Base-by-base conservation (phyloP, 257 asterid species). In the Henckelia pumila region DNA sequence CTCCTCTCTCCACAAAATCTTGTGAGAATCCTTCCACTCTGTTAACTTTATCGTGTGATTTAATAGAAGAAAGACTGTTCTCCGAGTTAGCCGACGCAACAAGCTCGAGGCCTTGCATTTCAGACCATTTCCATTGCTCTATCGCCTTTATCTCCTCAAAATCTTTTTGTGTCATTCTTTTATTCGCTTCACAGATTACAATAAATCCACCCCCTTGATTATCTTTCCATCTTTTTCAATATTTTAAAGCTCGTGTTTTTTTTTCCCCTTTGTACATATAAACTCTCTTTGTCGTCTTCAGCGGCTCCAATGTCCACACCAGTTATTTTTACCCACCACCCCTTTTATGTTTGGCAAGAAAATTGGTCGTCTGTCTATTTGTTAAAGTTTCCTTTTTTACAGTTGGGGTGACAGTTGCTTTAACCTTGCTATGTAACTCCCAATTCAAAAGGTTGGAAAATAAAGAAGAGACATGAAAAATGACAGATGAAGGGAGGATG, bases 111-210 rank as follows among this genome's bases (percentile, higher is more conserved):
- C 83, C 97, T 73, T 91, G 96, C 60, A 82, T 75, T 73, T 91
- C 95, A 70, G 95, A 90, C 92, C 94, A 88, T 81, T 59, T 76
- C 92, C 97, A 90, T 19, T 88, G 87, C 85, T 91, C 95, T 67
- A 64, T 77, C 78, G 81, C 73, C 77, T 85, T 84, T 85, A 77
- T 83, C 79, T 83, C 88, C 71, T 81, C 77, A 62, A 68, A 73
- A 23, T 85, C 89, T 73, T 78, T 75, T 75, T 87, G 78, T 75
- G 82, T 75, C 95, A 84, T 87, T 77, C n/a, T 67, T 61, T 40
- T 52, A n/a, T 33, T 72, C 30, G 71, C 80, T 78, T 82, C 74
- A 66, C 64, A 59, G 59, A 44, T 63, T 61, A 14, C 71, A 35
- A 64, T 40, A 16, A 32, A 70, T 64, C 63, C 47, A 33, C 56